Evolutionary conservation across 306 rosid genomes (phyloP), one percentile per base, ranked within the genome.

Genomic region (Cucurbita ficifolia): DNA sequence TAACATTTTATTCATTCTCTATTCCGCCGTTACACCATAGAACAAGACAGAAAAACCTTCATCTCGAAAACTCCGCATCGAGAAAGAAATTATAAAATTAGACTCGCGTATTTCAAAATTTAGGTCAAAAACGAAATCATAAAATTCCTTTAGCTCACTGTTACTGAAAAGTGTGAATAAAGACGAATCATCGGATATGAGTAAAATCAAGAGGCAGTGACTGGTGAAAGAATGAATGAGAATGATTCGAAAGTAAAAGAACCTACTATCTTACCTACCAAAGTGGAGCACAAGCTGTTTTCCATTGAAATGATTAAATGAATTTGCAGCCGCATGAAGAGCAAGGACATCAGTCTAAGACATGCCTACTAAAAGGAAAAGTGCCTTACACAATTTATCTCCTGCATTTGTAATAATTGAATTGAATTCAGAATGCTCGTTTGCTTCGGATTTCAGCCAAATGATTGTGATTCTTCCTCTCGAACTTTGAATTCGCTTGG

Each of bases 261-360:
- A 18, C 49, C 2, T 11, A 12, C 5, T 33, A 1, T 39, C 36
- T 19, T 67, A 67, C 54, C 18, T 43, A 65, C 72, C 6, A 43
- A 45, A 67, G 72, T 67, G 72, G 72, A 67, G n/a, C 54, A 43
- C 54, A 45, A 67, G 72, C 54, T 67, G 72, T 45, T 43, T 22
- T 39, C 72, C 39, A 67, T 67, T 19, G 39, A 67, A 67, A 67
- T 67, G 54, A 67, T 45, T 43, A 67, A 64, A 64, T 64, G 71
- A 9, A 39, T 18, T 4, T 38, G 3, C 8, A 40, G 46, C 19
- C 5, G 22, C 46, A 36, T 3, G 46, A 36, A 39, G 6, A 35
- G 50, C 2, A 67, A 21, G 54, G 72, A 43, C 72, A 45, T 45
- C 17, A 5, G 48, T 14, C 16, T 9, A 17, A 40, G 16, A 39